These are phyloP conservation scores for Stereum hirsutum DNA, from an alignment of 1,284 basidiomycete genomes.

Conservation along the genomic window DNA sequence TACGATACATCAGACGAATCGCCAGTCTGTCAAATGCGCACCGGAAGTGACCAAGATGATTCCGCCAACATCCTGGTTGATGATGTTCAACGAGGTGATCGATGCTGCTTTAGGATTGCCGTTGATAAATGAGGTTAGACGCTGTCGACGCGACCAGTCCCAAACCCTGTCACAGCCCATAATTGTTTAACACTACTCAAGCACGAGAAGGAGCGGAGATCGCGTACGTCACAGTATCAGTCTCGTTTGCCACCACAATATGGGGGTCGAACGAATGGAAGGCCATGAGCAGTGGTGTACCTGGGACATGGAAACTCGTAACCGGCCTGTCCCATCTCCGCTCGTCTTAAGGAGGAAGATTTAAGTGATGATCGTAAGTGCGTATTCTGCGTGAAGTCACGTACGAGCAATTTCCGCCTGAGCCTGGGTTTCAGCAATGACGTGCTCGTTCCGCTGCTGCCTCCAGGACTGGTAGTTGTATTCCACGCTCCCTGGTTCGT, in stretches of 20 bases:
- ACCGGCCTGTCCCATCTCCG: slow-evolving; percentile 79
- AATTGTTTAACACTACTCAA: slow-evolving; percentile 3
- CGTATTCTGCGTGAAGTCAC: background rate
- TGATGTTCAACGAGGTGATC: slow-evolving; percentile 87
- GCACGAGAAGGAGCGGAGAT: slow-evolving; percentile 7
- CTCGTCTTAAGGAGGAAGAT: slow-evolving; percentile 21
- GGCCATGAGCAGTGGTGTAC: slow-evolving; percentile 69
- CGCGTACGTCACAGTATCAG: slow-evolving; percentile 79
- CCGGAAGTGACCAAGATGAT: slow-evolving; percentile 86
- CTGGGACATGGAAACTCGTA: slow-evolving; percentile 61
- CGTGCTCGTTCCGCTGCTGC: slow-evolving; percentile 82
- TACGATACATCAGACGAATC: background rate
- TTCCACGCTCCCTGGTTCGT: slow-evolving; percentile 89
- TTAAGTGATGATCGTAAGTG: background rate
- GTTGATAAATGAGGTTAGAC: slow-evolving; percentile 82
- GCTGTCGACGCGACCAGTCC: slow-evolving; percentile 84
- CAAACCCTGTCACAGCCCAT: slow-evolving; percentile 60
- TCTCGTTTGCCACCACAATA: slow-evolving; percentile 80
- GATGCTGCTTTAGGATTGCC: slow-evolving; percentile 77
- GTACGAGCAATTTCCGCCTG: slow-evolving; percentile 71
- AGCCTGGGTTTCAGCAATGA: slow-evolving; percentile 61
- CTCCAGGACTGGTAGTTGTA: slow-evolving; percentile 98
- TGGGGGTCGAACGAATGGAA: slow-evolving; percentile 94
- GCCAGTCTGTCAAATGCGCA: slow-evolving; percentile 24
- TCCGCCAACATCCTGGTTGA: slow-evolving; percentile 94